Conservation (phyloP, 1,284 basidiomycete species). For the Ustilago hordei region DNA sequence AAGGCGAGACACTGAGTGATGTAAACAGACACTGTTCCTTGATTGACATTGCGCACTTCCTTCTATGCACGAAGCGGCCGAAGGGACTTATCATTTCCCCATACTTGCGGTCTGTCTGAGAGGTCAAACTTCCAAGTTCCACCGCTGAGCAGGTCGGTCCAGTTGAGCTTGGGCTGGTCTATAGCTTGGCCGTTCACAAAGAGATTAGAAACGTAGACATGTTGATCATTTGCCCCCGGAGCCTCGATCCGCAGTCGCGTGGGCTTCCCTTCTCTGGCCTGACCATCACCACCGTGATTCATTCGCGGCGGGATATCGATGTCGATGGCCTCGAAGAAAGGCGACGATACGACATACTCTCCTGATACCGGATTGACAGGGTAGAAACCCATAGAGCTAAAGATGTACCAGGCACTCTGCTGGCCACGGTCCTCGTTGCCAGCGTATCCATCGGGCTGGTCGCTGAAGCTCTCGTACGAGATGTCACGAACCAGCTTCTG, state of each 20-base stretch:
- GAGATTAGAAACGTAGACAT: constrained; percentile 31
- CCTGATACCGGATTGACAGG: constrained; percentile 76
- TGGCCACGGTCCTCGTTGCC: constrained; percentile 91
- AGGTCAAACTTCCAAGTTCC: constrained; percentile 44
- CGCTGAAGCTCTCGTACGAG: constrained; percentile 77
- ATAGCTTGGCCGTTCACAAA: constrained; percentile 29
- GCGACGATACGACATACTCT: constrained; percentile 78
- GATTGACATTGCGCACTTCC: not conserved
- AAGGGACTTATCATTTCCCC: constrained; percentile 29
- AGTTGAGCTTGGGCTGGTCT: constrained; percentile 27
- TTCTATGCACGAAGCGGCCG: constrained; percentile 17
- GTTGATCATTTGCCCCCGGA: constrained; percentile 20
- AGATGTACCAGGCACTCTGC: constrained; percentile 88
- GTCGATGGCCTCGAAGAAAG: constrained; percentile 78
- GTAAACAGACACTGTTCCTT: not conserved
- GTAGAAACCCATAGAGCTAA: constrained; percentile 82
- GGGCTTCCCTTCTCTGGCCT: not conserved
- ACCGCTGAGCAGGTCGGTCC: constrained; percentile 36
- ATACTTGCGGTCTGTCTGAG: constrained; percentile 15
- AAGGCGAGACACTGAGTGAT: too few species aligned
- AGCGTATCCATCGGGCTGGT: constrained; percentile 77
- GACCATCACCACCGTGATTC: not conserved
- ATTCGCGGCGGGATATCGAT: constrained; percentile 73
- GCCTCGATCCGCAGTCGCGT: constrained; percentile 28
- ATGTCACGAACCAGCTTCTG: constrained; percentile 80